Base-by-base conservation (phyloP, 371 early-diverging fungal species). In the Parasitella parasitica region DNA sequence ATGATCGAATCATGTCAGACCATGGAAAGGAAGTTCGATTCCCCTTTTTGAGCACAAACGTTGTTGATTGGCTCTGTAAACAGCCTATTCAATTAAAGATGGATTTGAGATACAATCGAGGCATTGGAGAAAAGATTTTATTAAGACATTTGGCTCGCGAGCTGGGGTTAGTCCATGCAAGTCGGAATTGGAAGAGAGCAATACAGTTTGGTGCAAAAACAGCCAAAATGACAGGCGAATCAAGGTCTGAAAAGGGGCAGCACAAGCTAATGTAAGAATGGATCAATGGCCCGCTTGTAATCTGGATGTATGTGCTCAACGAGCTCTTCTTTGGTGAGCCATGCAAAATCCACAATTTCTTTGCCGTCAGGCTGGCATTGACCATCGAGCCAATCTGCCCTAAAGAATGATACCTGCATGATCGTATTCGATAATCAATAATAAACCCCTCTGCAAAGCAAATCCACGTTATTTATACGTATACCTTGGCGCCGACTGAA, bases 151-250 rank as follows among this genome's bases (percentile, higher is more conserved):
- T 86, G 16, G 87, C 86, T 2, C 64, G 79, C 16, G 24, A 32
- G 55, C 66, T 92, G 61, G 94, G 88, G 6, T 80, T 85, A 20
- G 37, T 51, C 0, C 57, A 78, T n/a, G 82, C 86, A 1, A 82
- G 86, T 51, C 69, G 69, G 0, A 81, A 85, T 43, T 84, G 84
- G 85, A 98, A 98, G 63, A 84, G 97, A 15, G 98, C 98, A 0
- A 93, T 98, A 46, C 98, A 98, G 70, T 98, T 98, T 84, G 98
- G 98, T 2, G 94, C 97, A 1, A 83, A 93, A 35, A 94, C 95
- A 0, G 96, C 97, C 12, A 95, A 94, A 74, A 96, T 97, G 96
- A 88, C 88, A 13, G 82, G 73, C 16, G 84, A 80, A 37, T 71
- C 73, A 37, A 70, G 83, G 8, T 56, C 75, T 34, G 88, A 91